Percentiles rank a stretch among this genome's conserved stretches.
These are phyloP conservation scores for Leccinum angustisporum DNA, from an alignment of 1,284 basidiomycete genomes.

Conservation along the genomic window DNA sequence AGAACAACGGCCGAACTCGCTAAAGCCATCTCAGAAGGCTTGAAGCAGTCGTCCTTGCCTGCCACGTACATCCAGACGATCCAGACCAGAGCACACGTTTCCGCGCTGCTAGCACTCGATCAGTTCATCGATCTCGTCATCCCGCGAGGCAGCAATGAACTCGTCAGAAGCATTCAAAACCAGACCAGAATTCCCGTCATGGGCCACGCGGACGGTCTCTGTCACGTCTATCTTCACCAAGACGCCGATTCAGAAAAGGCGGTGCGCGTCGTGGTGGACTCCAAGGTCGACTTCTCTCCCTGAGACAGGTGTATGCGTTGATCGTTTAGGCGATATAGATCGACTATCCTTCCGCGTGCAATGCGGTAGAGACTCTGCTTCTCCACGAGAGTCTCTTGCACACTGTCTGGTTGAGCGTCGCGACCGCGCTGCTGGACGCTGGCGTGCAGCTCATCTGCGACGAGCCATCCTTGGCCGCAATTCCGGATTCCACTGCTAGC, in stretches of 20 bases:
- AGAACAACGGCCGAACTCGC: constrained; percentile 77
- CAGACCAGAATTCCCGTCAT: constrained; percentile 94
- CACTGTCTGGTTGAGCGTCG: constrained; percentile 82
- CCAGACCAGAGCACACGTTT: constrained; percentile 91
- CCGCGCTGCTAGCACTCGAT: constrained; percentile 83
- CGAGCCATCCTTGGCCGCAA: constrained; percentile 38
- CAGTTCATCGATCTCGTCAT: constrained; percentile 96
- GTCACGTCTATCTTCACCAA: constrained; percentile 87
- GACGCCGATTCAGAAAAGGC: constrained; percentile 79
- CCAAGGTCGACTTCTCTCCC: constrained; percentile 67
- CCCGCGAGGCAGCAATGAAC: constrained; percentile 89
- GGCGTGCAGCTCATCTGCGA: constrained; percentile 86
- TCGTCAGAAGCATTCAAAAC: constrained; percentile 89
- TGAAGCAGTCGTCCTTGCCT: constrained; percentile 74
- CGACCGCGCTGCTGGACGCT: constrained; percentile 65
- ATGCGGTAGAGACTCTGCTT: constrained; percentile 89
- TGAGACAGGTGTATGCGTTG: neutral
- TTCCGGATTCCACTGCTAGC: constrained; percentile 35
- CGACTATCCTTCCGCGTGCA: constrained; percentile 96
- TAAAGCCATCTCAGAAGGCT: constrained; percentile 76
- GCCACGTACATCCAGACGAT: constrained; percentile 87
- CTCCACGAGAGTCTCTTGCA: constrained; percentile 73
- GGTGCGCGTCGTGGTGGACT: constrained; percentile 81
- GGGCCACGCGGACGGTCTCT: constrained; percentile 98
- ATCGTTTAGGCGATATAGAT: constrained; percentile 47